Conservation (phyloP, 306 rosid genomes). For the Lotus japonicus region DNA sequence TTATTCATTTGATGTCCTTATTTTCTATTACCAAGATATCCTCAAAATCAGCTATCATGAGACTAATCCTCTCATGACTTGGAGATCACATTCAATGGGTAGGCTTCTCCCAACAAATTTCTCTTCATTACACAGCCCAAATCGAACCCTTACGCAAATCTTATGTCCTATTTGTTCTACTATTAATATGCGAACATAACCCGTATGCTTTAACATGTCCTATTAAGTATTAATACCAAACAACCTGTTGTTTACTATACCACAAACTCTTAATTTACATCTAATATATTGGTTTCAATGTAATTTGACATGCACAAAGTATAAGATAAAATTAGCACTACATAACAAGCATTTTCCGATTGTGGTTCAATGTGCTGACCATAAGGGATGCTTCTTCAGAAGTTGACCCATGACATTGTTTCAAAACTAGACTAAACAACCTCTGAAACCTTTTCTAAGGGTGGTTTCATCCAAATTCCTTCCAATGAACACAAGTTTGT, state of each 20-base stretch:
- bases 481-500: slow-evolving; percentile 88
- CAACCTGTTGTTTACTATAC: too few species aligned
- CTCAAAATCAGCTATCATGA: too few species aligned
- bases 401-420: neutral
- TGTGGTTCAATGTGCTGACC: neutral
- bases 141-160: too few species aligned
- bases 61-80: too few species aligned
- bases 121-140: too few species aligned
- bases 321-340: neutral
- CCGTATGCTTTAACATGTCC: too few species aligned
- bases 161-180: neutral
- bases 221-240: too few species aligned
- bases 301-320: neutral
- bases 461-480: slow-evolving; percentile 76
- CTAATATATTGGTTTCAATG: neutral
- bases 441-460: slow-evolving; percentile 77
- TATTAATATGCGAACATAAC: too few species aligned
- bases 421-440: slow-evolving; percentile 45
- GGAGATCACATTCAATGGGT: too few species aligned
- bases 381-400: neutral
- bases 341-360: neutral
- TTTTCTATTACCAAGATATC: too few species aligned
- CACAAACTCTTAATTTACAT: neutral
- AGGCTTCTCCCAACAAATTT: too few species aligned
- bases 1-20: too few species aligned